Evolutionary conservation across 768 basidiomycete genomes (phyloP).

Genomic region (Dacryopinax primogenitus): DNA sequence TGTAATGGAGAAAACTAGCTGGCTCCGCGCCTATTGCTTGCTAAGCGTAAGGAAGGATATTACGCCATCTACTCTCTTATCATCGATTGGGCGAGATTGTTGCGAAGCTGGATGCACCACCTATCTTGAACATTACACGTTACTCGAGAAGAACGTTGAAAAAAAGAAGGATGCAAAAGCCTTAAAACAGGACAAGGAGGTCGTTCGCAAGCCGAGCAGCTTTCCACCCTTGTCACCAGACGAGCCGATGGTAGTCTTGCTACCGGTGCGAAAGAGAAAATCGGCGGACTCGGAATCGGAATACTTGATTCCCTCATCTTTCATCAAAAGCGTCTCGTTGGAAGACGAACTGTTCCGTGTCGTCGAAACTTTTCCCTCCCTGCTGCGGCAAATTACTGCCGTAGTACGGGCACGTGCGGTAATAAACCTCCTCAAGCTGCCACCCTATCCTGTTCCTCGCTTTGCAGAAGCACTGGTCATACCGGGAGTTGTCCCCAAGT

Average conservation of each 20-base stretch:
- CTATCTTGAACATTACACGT: neutral
- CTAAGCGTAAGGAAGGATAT: conserved; percentile 51
- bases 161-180: neutral
- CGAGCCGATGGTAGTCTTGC: neutral
- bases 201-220: neutral
- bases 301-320: neutral
- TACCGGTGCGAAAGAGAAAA: neutral
- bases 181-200: neutral
- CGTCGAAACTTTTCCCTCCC: conserved; percentile 48
- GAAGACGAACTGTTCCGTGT: conserved; percentile 38
- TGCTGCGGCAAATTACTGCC: conserved; percentile 55
- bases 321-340: conserved; percentile 37
- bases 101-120: neutral
- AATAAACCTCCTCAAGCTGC: conserved; percentile 45
- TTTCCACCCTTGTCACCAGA: neutral
- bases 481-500: conserved; percentile 48
- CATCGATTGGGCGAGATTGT: neutral
- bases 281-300: neutral
- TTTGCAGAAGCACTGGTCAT: conserved; percentile 66
- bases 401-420: conserved; percentile 46
- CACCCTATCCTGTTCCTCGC: conserved; percentile 42
- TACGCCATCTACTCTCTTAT: conserved; percentile 31
- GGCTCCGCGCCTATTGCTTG: conserved; percentile 44
- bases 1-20: conserved; percentile 42
- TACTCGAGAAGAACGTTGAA: neutral